Base-by-base conservation (phyloP, 2,329 filamentous ascomycete species). In the Remersonia thermophila region DNA sequence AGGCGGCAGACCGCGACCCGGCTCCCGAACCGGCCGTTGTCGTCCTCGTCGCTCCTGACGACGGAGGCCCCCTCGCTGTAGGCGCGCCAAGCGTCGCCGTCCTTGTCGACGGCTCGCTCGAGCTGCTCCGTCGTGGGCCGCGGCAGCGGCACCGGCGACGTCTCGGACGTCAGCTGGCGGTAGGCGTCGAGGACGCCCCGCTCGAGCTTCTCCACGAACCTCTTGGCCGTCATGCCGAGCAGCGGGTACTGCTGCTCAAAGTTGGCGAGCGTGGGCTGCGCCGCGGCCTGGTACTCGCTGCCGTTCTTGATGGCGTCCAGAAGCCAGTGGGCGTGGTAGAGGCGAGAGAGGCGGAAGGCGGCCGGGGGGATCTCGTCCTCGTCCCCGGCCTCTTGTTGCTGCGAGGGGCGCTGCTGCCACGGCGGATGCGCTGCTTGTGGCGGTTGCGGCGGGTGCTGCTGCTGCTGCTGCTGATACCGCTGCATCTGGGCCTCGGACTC, bases 201-300 rank as follows among this genome's bases (percentile, higher is more conserved):
- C 33, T 34, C 37, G 2, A 42, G 35, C 10, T 39, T 39, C 13
- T 11, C n/a, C 14, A 42, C 14, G 11, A 38, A 42, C 9, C 37
- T 33, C 9, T 30, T 32, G 3, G 28, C 18, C 1, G 37, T 39
- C 40, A 42, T 42, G 3, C 40, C 40, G 2, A 42, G 15, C 1
- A 32, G 34, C 2, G 40, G 37, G 16, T 37, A 33, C 7, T 39
- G 14, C 7, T 13, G 23, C 26, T 39, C 34, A 14, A 39, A 30
- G 11, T 37, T 25, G 7, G 27, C 35, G 3, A 42, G 20, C 3
- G 37, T 27, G 8, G 20, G 32, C 18, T 6, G 14, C 15, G 32
- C 29, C 11, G 31, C 17, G 3, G 11, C 28, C 5, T 12, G 23
- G 16, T 35, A 37, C n/a, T 39, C 37, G 7, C 34, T 18, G 10